Conservation (phyloP, 2,329 filamentous ascomycete genomes). For the Tothia fuscella region DNA sequence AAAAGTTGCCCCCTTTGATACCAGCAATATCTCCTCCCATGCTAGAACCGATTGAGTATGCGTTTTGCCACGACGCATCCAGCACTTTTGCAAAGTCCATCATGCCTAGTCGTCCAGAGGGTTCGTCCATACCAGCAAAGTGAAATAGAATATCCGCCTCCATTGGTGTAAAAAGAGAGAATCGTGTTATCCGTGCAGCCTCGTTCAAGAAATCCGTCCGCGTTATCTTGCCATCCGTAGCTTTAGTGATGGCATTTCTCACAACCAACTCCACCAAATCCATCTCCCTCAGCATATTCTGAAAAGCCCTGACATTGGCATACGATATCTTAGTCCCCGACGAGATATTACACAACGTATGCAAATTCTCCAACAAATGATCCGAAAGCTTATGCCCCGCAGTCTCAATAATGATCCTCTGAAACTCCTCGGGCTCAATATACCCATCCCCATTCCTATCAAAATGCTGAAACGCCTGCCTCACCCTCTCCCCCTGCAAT, state of each 20-base stretch:
- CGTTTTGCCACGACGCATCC: slow-evolving; percentile 77
- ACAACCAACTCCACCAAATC: slow-evolving; percentile 92
- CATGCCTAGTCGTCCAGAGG: slow-evolving; percentile 71
- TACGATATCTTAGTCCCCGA: slow-evolving; percentile 90
- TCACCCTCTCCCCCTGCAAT: slow-evolving; percentile 86
- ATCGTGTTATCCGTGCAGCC: slow-evolving; percentile 79
- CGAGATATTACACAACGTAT: slow-evolving; percentile 90
- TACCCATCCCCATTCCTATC: slow-evolving; percentile 89
- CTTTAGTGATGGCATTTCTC: slow-evolving; percentile 73
- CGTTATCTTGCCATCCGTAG: slow-evolving; percentile 83
- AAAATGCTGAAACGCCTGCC: slow-evolving; percentile 86
- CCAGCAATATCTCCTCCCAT: slow-evolving; percentile 32
- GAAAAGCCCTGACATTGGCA: slow-evolving; percentile 92
- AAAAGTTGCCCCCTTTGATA: slow-evolving; percentile 42
- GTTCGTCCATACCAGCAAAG: slow-evolving; percentile 85
- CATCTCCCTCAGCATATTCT: slow-evolving; percentile 97
- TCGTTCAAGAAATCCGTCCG: slow-evolving; percentile 90
- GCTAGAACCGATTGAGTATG: slow-evolving; percentile 28
- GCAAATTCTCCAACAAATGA: slow-evolving; percentile 81
- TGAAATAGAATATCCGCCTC: slow-evolving; percentile 98
- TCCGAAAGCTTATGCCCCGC: slow-evolving; percentile 94
- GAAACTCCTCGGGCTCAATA: slow-evolving; percentile 91
- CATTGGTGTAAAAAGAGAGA: slow-evolving; percentile 95
- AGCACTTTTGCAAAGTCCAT: slow-evolving; percentile 88
- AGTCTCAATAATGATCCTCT: slow-evolving; percentile 90